Base-by-base conservation (phyloP, 306 rosid genomes). In the Corylus heterophylla region DNA sequence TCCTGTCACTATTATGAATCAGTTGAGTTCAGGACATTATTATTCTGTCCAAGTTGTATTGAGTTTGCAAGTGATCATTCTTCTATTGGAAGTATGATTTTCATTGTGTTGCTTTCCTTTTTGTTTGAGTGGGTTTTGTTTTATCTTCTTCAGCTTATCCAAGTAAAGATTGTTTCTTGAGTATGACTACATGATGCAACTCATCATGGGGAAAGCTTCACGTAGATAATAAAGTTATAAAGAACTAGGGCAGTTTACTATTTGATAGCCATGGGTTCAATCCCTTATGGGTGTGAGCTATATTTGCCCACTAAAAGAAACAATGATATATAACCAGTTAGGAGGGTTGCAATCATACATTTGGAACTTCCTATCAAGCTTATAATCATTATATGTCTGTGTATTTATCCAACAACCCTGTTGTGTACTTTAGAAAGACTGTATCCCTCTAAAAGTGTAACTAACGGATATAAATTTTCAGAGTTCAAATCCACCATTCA, bases 401-500 rank as follows among this genome's bases (percentile, higher is more conserved):
- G 45, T 50, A 39, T 51, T 22, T 22, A 45, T 16, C 49, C 54
- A 37, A 27, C 35, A 39, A 18, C 4, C 29, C 35, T 71, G 22
- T 82, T 56, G 44, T 39, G 48, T 78, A 20, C 64, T 84, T 72
- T 64, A 64, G 54, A 73, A 37, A 62, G 51, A 73, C 79, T 14
- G 39, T 71, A 54, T 49, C 56, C 42, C 69, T 79, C 75, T 50
- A 54, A 79, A 82, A 76, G 73, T 82, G 61, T 75, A 59, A 76
- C 80, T 81, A 74, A 81, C 62, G 56, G 55, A 8, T 75, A 48
- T 55, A 18, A 83, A 80, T 72, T 88, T 86, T 45, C 93, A 95
- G 99, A 93, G 99, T 88, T 95, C 97, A 79, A 93, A 95, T 84
- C 99, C 99, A 59, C 99, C 99, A 16, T 95, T 95, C 86, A 93